Conservation (phyloP, 495 filamentous ascomycete species). For the Neurospora sp. region DNA sequence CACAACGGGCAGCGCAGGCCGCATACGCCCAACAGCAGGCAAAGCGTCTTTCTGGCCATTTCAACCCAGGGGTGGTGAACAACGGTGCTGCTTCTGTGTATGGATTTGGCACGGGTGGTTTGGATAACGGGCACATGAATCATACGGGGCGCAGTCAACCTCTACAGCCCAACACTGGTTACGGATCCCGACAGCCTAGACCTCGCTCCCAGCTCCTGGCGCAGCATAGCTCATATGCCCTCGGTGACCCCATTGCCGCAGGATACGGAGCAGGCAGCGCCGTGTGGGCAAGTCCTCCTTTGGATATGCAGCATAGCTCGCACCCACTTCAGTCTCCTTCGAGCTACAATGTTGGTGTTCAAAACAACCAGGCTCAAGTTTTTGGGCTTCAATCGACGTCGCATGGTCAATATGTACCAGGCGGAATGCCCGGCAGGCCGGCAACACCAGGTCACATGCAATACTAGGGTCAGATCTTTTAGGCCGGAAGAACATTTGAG, state of each 20-base stretch:
- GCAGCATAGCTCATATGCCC: conserved; percentile 5
- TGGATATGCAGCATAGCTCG: conserved; percentile 10
- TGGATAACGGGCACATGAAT: conserved; percentile 1
- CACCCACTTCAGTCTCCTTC: conserved; percentile 12
- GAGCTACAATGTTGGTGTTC: conserved; percentile 15
- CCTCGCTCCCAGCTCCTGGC: conserved; percentile 12
- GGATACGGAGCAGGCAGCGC: conserved; percentile 2
- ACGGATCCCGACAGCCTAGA: conserved; percentile 4
- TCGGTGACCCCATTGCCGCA: conserved; percentile 1
- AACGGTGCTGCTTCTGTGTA: conserved; percentile 22
- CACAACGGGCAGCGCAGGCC: conserved; percentile 23
- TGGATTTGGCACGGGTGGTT: conserved; percentile 8
- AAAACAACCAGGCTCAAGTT: conserved; percentile 17
- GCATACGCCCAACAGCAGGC: conserved; percentile 29
- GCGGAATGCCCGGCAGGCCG: conserved; percentile 10
- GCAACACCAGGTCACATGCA: conserved; percentile 21
- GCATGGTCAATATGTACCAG: conserved; percentile 20
- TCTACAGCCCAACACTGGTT: conserved; percentile 8
- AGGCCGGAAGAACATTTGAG: not conserved
- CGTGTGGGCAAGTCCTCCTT: conserved; percentile 10
- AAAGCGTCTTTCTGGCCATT: conserved; percentile 16
- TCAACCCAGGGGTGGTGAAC: conserved; percentile 7
- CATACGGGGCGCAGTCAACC: not conserved
- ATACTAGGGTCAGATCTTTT: conserved; percentile 34
- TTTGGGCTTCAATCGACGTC: conserved; percentile 20